Conservation (phyloP, 2,329 filamentous ascomycete genomes). For the Diaporthe helianthi region DNA sequence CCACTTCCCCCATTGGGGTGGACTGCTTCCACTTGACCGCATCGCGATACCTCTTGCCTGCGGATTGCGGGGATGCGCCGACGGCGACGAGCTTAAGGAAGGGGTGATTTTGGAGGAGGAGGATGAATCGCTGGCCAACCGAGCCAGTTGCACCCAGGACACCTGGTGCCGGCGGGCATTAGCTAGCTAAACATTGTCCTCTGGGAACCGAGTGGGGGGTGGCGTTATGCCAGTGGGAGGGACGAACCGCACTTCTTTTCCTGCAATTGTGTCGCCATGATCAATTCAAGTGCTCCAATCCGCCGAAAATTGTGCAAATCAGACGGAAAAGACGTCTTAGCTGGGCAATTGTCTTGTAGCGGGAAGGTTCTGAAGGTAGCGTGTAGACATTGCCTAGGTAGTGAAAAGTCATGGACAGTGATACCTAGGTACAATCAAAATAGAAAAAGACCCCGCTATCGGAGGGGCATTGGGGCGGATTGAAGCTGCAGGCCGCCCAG, state of each 20-base stretch:
- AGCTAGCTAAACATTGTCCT: conserved; percentile 30
- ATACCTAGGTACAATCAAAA: conserved; percentile 28
- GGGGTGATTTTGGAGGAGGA: conserved; percentile 87
- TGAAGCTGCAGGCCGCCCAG: background rate
- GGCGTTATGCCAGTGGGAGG: conserved; percentile 31
- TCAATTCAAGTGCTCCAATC: background rate
- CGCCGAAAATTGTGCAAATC: too few relatives aligned
- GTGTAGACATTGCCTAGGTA: background rate
- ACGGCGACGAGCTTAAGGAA: conserved; percentile 86
- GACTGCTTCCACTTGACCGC: conserved; percentile 96
- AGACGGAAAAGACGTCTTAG: background rate
- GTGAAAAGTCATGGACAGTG: background rate
- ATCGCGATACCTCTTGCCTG: conserved; percentile 93
- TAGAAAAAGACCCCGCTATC: conserved; percentile 30
- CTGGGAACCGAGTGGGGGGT: background rate
- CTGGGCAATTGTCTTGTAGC: background rate
- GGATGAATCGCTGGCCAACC: conserved; percentile 93
- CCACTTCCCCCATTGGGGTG: conserved; percentile 79
- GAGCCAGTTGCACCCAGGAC: conserved; percentile 93
- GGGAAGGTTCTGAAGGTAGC: background rate
- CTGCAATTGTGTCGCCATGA: conserved; percentile 52
- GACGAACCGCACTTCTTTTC: conserved; percentile 65
- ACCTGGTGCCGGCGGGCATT: conserved; percentile 48
- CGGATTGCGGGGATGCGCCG: conserved; percentile 86
- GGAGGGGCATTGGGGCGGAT: conserved; percentile 1